Conservation (phyloP, 345 rosid species). For the Populus davidiana region DNA sequence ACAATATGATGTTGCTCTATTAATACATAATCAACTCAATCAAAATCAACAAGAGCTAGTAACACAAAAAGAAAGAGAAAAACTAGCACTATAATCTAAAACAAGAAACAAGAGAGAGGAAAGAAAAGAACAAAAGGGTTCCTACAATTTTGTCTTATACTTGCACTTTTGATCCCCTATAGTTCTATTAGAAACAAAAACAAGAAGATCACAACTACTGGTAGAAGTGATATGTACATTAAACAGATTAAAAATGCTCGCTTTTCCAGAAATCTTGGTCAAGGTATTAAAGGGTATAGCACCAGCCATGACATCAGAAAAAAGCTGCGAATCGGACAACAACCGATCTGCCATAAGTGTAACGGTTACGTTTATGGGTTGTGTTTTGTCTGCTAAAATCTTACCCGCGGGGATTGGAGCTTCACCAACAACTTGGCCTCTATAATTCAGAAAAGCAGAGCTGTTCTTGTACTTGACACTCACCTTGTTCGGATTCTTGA, state of each 20-base stretch:
- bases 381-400: conserved; percentile 43
- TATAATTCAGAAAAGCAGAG: conserved; percentile 52
- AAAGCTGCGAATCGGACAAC: conserved; percentile 34
- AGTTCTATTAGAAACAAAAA: conserved; percentile 41
- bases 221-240: conserved; percentile 45
- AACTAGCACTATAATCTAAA: neutral
- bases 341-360: conserved; percentile 67
- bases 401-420: conserved; percentile 59
- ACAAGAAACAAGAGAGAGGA: neutral
- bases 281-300: conserved; percentile 43
- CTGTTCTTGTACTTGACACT: conserved; percentile 49
- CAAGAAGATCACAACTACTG: conserved; percentile 47
- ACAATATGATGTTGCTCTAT: neutral
- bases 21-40: neutral
- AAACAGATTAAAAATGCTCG: conserved; percentile 39
- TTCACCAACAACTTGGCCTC: conserved; percentile 55
- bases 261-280: conserved; percentile 60
- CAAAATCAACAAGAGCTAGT: neutral
- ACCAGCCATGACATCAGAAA: conserved; percentile 37
- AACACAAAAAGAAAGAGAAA: neutral
- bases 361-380: conserved; percentile 51
- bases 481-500: conserved; percentile 70
- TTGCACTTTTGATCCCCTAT: conserved; percentile 53
- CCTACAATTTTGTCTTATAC: conserved; percentile 55
- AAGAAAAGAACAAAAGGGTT: neutral